phyloP scores from a whole-genome alignment of 2,329 filamentous ascomycete genomes.

The Trichophyton mentagrophytes region DNA sequence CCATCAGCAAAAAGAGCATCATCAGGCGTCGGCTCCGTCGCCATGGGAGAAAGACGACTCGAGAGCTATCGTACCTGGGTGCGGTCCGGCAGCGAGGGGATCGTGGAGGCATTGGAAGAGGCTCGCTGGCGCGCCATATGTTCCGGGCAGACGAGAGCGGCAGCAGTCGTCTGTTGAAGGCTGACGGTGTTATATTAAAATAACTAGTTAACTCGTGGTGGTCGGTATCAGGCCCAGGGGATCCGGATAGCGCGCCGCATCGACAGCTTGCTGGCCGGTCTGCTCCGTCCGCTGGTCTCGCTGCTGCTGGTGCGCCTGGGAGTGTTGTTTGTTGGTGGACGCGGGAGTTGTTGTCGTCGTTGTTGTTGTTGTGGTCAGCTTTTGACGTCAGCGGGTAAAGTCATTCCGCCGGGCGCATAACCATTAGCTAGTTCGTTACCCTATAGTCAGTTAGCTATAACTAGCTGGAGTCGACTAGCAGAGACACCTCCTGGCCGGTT shows the following conservation, averaged over 20 bases:
- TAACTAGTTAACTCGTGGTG: too few relatives aligned
- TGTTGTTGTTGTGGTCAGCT: too few relatives aligned
- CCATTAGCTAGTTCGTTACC: too few relatives aligned
- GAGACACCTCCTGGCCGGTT: too few relatives aligned
- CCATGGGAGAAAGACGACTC: not conserved
- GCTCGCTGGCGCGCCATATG: conserved; percentile 30
- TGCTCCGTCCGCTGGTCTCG: not conserved
- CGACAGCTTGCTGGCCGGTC: not conserved
- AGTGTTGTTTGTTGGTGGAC: too few relatives aligned
- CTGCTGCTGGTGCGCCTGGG: not conserved
- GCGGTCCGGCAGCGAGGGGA: conserved; percentile 26
- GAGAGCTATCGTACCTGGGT: conserved; percentile 24
- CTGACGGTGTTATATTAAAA: too few relatives aligned
- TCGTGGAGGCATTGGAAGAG: conserved; percentile 28
- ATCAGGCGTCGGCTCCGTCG: not conserved
- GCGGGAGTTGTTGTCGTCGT: too few relatives aligned
- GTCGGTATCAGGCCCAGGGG: not conserved
- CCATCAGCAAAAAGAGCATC: not conserved
- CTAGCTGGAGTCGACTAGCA: too few relatives aligned
- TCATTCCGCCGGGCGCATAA: too few relatives aligned
- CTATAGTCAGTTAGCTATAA: too few relatives aligned
- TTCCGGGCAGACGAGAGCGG: not conserved
- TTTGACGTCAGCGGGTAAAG: too few relatives aligned
- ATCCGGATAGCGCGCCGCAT: not conserved
- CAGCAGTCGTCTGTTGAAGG: too few relatives aligned